Conservation (phyloP, 495 filamentous ascomycete species). For the Aspergillus hancockii region DNA sequence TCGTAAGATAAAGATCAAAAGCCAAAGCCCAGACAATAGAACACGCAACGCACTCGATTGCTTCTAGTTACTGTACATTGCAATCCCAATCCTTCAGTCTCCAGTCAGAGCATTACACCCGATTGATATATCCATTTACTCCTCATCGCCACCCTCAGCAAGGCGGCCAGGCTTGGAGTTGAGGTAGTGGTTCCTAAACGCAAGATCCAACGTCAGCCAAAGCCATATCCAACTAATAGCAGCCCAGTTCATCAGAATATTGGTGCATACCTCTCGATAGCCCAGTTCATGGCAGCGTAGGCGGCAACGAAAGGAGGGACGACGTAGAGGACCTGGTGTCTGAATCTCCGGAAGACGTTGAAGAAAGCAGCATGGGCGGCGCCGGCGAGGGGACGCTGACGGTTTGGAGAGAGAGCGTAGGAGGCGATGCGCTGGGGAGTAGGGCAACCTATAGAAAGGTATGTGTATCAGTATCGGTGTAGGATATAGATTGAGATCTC, state of each 20-base stretch:
- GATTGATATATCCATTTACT: conserved; percentile 35
- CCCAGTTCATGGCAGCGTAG: conserved; percentile 84
- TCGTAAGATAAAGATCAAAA: neutral
- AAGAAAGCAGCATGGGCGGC: conserved; percentile 63
- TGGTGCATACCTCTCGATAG: conserved; percentile 68
- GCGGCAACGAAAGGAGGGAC: conserved; percentile 73
- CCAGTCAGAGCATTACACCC: neutral
- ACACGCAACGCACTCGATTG: conserved; percentile 43
- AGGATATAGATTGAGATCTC: neutral
- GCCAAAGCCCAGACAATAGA: conserved; percentile 22
- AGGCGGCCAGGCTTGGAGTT: conserved; percentile 87
- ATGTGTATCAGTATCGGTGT: neutral
- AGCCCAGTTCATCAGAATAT: neutral
- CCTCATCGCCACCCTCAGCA: conserved; percentile 36
- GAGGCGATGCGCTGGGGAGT: conserved; percentile 63
- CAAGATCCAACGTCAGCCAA: conserved; percentile 10
- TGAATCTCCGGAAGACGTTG: conserved; percentile 59
- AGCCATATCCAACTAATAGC: neutral
- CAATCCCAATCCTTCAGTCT: conserved; percentile 22
- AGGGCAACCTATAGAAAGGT: conserved; percentile 36
- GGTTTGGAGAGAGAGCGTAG: conserved; percentile 64
- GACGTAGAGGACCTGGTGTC: conserved; percentile 75
- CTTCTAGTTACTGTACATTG: conserved; percentile 53
- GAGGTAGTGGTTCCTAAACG: conserved; percentile 78
- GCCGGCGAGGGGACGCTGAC: conserved; percentile 65